These are phyloP conservation scores for Ceratobasidium sp. DNA, from an alignment of 1,284 basidiomycete species.

Conservation along the genomic window DNA sequence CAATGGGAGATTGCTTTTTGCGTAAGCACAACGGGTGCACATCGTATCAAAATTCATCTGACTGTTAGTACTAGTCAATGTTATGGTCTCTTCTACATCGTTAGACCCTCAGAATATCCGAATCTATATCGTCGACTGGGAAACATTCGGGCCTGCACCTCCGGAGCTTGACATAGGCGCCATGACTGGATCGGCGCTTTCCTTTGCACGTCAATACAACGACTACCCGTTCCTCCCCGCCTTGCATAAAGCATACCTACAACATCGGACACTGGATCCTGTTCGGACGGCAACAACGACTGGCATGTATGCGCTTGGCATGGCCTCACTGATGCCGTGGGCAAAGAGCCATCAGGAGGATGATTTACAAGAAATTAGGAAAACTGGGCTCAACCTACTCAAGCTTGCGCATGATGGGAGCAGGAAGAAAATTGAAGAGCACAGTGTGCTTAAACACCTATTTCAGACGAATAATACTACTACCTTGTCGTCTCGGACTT, in stretches of 20 bases:
- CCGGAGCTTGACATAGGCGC: background rate
- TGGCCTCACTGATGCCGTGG: background rate
- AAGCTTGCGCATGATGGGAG: background rate
- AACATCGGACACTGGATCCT: background rate
- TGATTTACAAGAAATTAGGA: background rate
- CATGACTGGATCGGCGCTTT: background rate
- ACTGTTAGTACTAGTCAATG: background rate
- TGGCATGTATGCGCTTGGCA: background rate
- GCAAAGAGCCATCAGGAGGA: background rate
- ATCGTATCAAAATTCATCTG: background rate
- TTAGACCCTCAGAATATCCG: background rate
- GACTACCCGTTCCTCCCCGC: constrained; percentile 1
- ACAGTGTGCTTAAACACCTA: background rate
- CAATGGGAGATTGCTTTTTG: constrained; percentile 10
- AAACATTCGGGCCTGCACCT: background rate
- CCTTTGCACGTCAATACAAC: background rate
- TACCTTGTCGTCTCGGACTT: too few relatives aligned
- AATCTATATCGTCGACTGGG: constrained; percentile 14
- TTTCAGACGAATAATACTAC: too few relatives aligned
- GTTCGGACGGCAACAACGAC: background rate
- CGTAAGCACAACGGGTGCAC: background rate
- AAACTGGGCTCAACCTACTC: background rate
- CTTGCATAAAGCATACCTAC: background rate
- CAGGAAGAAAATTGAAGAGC: background rate
- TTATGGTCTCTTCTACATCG: background rate